Base-by-base conservation (phyloP, 163 green algal genomes). In the Picocystis sp. region DNA sequence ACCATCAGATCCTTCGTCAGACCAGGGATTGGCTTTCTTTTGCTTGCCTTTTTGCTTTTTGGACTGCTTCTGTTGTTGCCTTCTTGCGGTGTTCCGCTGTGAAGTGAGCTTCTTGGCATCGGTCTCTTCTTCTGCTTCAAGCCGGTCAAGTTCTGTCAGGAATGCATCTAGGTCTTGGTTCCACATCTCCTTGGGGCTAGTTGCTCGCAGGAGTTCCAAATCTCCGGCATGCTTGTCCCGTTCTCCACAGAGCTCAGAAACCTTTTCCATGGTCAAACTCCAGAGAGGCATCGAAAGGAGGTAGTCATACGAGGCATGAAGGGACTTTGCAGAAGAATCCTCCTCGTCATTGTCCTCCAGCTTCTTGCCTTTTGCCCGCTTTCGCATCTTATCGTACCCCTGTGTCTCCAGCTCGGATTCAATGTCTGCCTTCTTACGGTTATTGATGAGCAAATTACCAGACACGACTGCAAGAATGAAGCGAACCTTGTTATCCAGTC, bases 391-490 rank as follows among this genome's bases (percentile, higher is more conserved):
- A 21, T 90, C 83, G 48, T 79, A 94, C 50, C 77, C 77, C 47
- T 79, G 56, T 1, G 48, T 57, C 50, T 86, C 66, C 50, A 98
- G 79, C 48, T 96, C 77, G 3, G 52, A 65, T 70, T 93, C 77
- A 9, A 98, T 77, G 43, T 89, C 84, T 0, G 67, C 72, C 46
- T 77, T 77, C 66, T 84, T 89, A 53, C 86, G 72, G 65, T 92
- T 92, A 72, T 54, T 77, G 42, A 98, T 55, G 14, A 68, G 57
- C 17, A 98, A 70, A 44, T 78, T 59, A 19, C 82, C 80, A 3
- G 66, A 34, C 23, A 96, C 80, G 21, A 98, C 90, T 3, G 82
- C 81, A 41, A 87, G 59, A 58, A 98, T 97, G 77, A 98, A 98
- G 49, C 84, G 72, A 47, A 86, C 70, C 52, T 83, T 82, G 71